phyloP scores from a whole-genome alignment of 306 rosid genomes.

The Lotus japonicus region DNA sequence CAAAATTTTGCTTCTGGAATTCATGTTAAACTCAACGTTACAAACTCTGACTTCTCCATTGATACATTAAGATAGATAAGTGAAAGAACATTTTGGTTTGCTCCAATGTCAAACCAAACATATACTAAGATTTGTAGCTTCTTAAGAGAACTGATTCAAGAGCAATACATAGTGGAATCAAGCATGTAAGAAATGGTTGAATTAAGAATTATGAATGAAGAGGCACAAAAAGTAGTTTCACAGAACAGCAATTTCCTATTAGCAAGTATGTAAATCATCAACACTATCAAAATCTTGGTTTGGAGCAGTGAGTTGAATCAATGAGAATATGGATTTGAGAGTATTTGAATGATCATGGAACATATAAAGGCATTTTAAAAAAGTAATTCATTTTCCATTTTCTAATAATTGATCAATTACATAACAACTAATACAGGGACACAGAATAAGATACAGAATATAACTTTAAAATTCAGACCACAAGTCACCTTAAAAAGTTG shows the following conservation, averaged over 20 bases:
- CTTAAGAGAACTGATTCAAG: no score
- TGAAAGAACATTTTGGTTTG: no score
- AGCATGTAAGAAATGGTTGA: neutral
- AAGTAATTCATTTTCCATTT: conserved; percentile 21
- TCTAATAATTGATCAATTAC: conserved; percentile 25
- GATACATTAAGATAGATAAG: no score
- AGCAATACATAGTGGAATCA: neutral
- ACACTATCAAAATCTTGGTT: neutral
- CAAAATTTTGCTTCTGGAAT: no score
- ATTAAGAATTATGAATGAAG: neutral
- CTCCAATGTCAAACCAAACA: no score
- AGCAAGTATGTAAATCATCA: neutral
- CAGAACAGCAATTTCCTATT: neutral
- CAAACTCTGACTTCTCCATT: no score
- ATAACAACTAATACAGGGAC: conserved; percentile 19
- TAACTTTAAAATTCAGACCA: conserved; percentile 20
- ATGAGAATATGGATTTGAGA: neutral
- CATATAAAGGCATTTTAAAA: neutral
- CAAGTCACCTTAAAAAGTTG: conserved; percentile 31
- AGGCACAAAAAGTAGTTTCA: neutral
- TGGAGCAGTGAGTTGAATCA: neutral
- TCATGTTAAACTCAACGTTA: no score
- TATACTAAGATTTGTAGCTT: no score
- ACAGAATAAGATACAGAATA: conserved; percentile 24
- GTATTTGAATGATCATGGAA: neutral